These are phyloP conservation scores for Malus sieversii DNA, from an alignment of 306 rosid genomes.

Conservation along the genomic window DNA sequence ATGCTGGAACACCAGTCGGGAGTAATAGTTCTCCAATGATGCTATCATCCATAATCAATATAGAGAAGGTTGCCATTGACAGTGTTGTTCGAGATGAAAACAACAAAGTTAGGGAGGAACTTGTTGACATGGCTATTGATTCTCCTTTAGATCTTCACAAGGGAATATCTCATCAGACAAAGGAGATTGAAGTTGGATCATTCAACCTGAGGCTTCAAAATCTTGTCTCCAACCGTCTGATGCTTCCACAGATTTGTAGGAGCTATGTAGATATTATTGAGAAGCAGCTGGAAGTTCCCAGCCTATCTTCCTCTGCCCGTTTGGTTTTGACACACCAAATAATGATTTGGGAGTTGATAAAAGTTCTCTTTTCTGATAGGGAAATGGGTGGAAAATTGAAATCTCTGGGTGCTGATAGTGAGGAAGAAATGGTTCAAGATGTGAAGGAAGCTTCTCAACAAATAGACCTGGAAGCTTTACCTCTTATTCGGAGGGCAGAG, in stretches of 20 bases:
- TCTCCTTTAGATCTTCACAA: conserved; percentile 71
- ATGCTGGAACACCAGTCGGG: conserved; percentile 65
- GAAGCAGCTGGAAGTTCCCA: conserved; percentile 68
- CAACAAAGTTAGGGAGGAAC: conserved; percentile 61
- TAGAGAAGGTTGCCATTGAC: conserved; percentile 89
- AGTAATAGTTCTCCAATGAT: conserved; percentile 38
- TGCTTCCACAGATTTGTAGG: conserved; percentile 67
- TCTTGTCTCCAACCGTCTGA: conserved; percentile 49
- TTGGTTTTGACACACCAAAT: conserved; percentile 72
- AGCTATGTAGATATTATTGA: conserved; percentile 69
- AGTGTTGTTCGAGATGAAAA: conserved; percentile 80
- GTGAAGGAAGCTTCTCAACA: conserved; percentile 52
- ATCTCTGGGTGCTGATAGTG: conserved; percentile 57
- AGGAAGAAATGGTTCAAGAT: conserved; percentile 96
- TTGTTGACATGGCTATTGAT: conserved; percentile 55
- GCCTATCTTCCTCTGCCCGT: conserved; percentile 53
- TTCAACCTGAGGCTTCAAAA: conserved; percentile 67
- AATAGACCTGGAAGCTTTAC: conserved; percentile 75
- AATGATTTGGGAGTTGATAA: conserved; percentile 91
- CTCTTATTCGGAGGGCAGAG: conserved; percentile 87
- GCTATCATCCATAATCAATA: conserved; percentile 65
- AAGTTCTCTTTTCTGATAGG: conserved; percentile 78
- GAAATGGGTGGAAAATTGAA: conserved; percentile 43
- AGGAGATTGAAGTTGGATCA: conserved; percentile 62
- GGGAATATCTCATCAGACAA: conserved; percentile 50